phyloP scores from a whole-genome alignment of 2,329 filamentous ascomycete genomes.

The Aureobasidium sp. region DNA sequence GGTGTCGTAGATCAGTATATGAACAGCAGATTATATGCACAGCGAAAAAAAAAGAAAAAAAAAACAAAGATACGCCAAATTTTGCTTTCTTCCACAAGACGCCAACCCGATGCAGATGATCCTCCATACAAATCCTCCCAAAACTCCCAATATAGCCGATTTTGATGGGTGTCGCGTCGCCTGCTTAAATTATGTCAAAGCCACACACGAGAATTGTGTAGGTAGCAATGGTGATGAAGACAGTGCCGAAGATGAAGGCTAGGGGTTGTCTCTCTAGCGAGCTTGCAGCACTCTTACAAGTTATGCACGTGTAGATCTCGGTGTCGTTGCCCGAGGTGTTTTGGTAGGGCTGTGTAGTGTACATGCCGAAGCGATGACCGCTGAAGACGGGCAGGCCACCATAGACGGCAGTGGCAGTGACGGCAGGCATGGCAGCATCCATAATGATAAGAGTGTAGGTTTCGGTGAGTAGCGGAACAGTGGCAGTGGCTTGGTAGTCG shows the following conservation, averaged over 20 bases:
- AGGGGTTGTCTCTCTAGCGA: slow-evolving; percentile 49
- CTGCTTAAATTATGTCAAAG: not conserved
- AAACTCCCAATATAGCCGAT: not conserved
- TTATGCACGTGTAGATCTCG: slow-evolving; percentile 39
- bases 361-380: slow-evolving; percentile 57
- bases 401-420: slow-evolving; percentile 45
- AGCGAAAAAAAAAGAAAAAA: not conserved
- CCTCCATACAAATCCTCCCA: not conserved
- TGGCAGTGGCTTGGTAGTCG: slow-evolving; percentile 43
- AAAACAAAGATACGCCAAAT: not conserved
- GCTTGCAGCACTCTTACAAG: slow-evolving; percentile 50
- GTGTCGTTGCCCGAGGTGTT: slow-evolving; percentile 32
- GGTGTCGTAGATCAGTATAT: not conserved
- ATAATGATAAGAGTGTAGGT: slow-evolving; percentile 59
- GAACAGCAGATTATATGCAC: not conserved
- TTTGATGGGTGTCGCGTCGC: not conserved
- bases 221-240: slow-evolving; percentile 49
- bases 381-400: slow-evolving; percentile 50
- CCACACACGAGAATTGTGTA: slow-evolving; percentile 46
- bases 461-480: slow-evolving; percentile 48
- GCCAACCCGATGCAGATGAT: slow-evolving; percentile 7
- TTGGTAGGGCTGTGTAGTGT: slow-evolving; percentile 47
- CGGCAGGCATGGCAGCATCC: slow-evolving; percentile 46
- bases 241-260: slow-evolving; percentile 50
- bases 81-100: not conserved